Evolutionary conservation across 495 filamentous ascomycete species (phyloP).

Genomic region (Trichoderma parareesei): DNA sequence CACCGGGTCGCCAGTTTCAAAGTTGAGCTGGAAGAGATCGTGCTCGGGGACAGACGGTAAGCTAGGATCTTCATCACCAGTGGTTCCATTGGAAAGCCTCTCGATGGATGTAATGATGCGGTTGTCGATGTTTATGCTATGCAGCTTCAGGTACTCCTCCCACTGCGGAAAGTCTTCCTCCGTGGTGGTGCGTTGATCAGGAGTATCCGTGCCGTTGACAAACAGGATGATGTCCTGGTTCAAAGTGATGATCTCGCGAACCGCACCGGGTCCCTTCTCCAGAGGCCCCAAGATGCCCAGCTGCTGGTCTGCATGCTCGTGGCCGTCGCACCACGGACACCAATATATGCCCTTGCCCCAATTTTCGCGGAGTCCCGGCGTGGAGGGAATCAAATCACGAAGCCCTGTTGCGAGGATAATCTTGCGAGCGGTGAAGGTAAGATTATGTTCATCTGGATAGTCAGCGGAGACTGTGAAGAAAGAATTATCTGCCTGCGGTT

Average conservation of each 20-base stretch:
- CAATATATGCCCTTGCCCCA: slow-evolving; percentile 35
- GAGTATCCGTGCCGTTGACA: slow-evolving; percentile 19
- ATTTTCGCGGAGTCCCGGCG: slow-evolving; percentile 29
- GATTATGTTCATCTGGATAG: slow-evolving; percentile 19
- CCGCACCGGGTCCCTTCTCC: slow-evolving; percentile 17
- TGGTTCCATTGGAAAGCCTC: slow-evolving; percentile 38
- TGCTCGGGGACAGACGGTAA: slow-evolving; percentile 28
- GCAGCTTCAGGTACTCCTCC: slow-evolving; percentile 14
- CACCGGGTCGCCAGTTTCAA: slow-evolving; percentile 35
- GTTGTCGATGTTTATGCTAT: slow-evolving; percentile 36
- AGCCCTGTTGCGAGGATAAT: slow-evolving; percentile 43
- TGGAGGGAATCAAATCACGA: slow-evolving; percentile 26
- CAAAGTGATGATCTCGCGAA: slow-evolving; percentile 16
- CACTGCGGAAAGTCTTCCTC: slow-evolving; percentile 11
- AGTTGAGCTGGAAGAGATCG: slow-evolving; percentile 49
- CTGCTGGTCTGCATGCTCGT: slow-evolving; percentile 21
- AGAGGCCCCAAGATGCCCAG: slow-evolving; percentile 24
- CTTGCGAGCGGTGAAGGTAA: slow-evolving; percentile 32
- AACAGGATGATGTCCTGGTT: slow-evolving; percentile 19
- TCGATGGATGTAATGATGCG: slow-evolving; percentile 39
- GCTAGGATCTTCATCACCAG: slow-evolving; percentile 27
- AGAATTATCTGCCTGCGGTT: slow-evolving; percentile 18
- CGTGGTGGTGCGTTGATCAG: slow-evolving; percentile 13
- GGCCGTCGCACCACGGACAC: slow-evolving; percentile 28
- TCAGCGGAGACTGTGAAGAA: slow-evolving; percentile 30